Percentiles rank a stretch among this genome's conserved stretches.
Conservation (phyloP, 805 yeast genomes). For the Teunomyces pallodes region DNA sequence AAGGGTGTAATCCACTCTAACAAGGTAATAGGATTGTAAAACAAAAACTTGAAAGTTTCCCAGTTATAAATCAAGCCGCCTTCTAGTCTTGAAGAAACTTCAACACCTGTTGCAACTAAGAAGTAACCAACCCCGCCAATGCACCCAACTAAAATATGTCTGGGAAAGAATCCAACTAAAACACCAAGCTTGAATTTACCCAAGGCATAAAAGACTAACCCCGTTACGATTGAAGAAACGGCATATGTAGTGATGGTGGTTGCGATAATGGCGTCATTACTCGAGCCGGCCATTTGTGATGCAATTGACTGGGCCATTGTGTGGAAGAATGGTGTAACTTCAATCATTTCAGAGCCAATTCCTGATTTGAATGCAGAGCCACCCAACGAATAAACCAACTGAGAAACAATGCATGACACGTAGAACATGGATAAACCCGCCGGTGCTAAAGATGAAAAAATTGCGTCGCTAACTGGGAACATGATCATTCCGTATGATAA, state of each 20-base stretch:
- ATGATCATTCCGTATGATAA: slow-evolving; percentile 96
- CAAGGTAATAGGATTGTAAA: slow-evolving; percentile 36
- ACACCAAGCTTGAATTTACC: slow-evolving; percentile 83
- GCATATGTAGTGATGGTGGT: slow-evolving; percentile 89
- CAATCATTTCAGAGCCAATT: slow-evolving; percentile 98
- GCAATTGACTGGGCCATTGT: slow-evolving; percentile 82
- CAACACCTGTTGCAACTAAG: slow-evolving; percentile 83
- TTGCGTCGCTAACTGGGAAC: slow-evolving; percentile 83
- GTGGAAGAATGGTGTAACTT: slow-evolving; percentile 97
- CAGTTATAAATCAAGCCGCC: slow-evolving; percentile 66
- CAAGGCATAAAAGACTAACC: slow-evolving; percentile 68
- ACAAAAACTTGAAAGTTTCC: slow-evolving; percentile 51
- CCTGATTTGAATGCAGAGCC: slow-evolving; percentile 87
- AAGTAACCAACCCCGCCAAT: slow-evolving; percentile 98
- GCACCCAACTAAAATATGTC: slow-evolving; percentile 94
- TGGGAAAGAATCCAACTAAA: slow-evolving; percentile 90
- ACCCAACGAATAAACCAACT: slow-evolving; percentile 83
- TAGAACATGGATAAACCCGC: slow-evolving; percentile 93
- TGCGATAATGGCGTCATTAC: slow-evolving; percentile 58
- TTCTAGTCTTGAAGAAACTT: slow-evolving; percentile 80
- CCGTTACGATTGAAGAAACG: slow-evolving; percentile 80
- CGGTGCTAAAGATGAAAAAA: slow-evolving; percentile 78
- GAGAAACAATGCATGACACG: slow-evolving; percentile 86
- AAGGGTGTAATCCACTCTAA: slow-evolving; percentile 69
- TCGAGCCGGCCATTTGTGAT: slow-evolving; percentile 44